Base-by-base conservation (phyloP, 345 rosid genomes). In the Populus ilicifolia region DNA sequence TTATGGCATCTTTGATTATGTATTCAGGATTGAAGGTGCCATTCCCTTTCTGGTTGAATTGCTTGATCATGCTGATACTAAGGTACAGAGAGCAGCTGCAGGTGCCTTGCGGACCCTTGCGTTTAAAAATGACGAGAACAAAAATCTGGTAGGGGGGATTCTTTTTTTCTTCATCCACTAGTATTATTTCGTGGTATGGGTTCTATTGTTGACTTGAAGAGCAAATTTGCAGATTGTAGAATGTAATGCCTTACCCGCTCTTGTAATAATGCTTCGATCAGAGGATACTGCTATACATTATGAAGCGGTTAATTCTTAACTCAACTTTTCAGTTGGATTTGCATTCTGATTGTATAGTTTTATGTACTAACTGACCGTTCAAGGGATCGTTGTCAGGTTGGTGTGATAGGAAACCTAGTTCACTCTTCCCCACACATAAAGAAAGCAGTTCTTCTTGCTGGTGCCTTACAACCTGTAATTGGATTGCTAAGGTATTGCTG, bases 71-170 rank as follows among this genome's bases (percentile, higher is more conserved):
- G 54, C 71, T 68, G 94, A 94, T 78, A 39, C 44, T 3, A 89
- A 90, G 83, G 95, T 94, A 30, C 98, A 89, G 79, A 88, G 90
- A 72, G 93, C 97, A 71, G 93, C 93, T 74, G 98, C 94, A n/a
- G 93, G 89, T 78, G 93, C 94, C 61, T 75, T 94, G 78, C 80
- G 91, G 52, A 85, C 94, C 35, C 87, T 94, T 81, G 90, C 95
- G 38, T 94, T 88, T 72, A 86, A 88, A 83, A 92, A 92, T 74
- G 90, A 92, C 39, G 95, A 92, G 73, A 92, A 92, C 77, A 88
- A 89, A 81, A 87, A 65, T 75, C 88, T 80, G 92, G 98, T 90
- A 67, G 44, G 72, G 67, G 69, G 36, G 72, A 72, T 46, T 50
- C n/a, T 67, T 33, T 9, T 12, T 35, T n/a, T 9, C 20, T 62